These are phyloP conservation scores for Quercus berberidifolia DNA, from an alignment of 306 rosid genomes.

Conservation along the genomic window DNA sequence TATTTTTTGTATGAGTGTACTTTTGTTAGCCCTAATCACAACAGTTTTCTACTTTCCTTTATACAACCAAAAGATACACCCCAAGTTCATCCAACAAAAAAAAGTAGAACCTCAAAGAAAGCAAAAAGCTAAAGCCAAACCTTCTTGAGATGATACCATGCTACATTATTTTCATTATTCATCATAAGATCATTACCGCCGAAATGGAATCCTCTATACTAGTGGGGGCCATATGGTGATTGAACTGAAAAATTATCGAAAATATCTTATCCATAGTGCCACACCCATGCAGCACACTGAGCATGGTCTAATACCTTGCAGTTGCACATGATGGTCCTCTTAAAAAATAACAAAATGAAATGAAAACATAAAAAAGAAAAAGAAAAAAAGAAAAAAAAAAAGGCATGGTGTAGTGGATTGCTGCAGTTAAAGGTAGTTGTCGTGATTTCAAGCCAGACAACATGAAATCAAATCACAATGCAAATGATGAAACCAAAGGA, in stretches of 20 bases:
- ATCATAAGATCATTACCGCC: not conserved
- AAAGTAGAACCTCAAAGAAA: too few species aligned
- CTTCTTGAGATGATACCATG: too few species aligned
- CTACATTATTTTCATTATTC: too few species aligned
- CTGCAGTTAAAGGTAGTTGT: slow-evolving; percentile 3
- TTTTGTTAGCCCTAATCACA: too few species aligned
- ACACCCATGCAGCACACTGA: too few species aligned
- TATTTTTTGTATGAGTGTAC: too few species aligned
- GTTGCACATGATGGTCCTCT: not conserved
- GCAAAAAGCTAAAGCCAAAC: too few species aligned
- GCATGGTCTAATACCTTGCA: too few species aligned
- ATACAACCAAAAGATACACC: too few species aligned
- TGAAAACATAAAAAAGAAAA: not conserved
- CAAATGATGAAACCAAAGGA: slow-evolving; percentile 36
- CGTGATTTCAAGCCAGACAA: not conserved
- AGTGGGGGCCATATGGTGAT: not conserved
- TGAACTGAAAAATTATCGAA: not conserved
- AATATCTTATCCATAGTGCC: not conserved
- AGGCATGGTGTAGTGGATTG: not conserved
- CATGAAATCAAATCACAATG: slow-evolving; percentile 7
- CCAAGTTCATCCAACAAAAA: too few species aligned
- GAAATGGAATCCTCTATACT: not conserved
- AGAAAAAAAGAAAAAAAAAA: not conserved
- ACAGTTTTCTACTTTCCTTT: too few species aligned
- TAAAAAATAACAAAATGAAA: slow-evolving; percentile 5